These are phyloP conservation scores for Rhodotorula mucilaginosa DNA, from an alignment of 1,284 basidiomycete genomes.

Conservation along the genomic window DNA sequence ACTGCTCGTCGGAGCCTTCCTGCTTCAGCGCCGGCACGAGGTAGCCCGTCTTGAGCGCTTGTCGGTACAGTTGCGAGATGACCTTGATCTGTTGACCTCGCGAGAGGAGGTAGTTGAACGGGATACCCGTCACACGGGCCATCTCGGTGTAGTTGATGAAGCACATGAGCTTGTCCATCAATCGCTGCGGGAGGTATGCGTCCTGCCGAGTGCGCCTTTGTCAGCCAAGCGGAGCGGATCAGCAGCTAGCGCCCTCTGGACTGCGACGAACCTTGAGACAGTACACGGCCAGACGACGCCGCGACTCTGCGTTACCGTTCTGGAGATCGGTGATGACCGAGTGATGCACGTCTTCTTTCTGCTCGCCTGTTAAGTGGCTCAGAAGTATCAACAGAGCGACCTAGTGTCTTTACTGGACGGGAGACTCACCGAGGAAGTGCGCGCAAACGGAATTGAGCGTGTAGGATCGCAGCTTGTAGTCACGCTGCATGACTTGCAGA, in stretches of 20 bases:
- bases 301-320: conserved; percentile 86
- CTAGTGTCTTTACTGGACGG: neutral
- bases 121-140: conserved; percentile 95
- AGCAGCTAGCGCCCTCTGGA: too few species aligned
- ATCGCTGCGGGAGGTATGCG: conserved; percentile 87
- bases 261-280: conserved; percentile 73
- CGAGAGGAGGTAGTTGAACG: conserved; percentile 87
- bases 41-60: conserved; percentile 82
- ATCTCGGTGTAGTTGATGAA: conserved; percentile 95
- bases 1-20: conserved; percentile 90
- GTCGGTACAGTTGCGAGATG: conserved; percentile 84
- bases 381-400: too few species aligned
- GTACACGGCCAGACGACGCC: conserved; percentile 86
- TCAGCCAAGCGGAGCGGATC: neutral
- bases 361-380: conserved; percentile 59
- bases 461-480: conserved; percentile 91
- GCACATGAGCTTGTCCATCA: conserved; percentile 95
- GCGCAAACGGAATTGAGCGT: conserved; percentile 94
- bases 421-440: conserved; percentile 67
- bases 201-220: conserved; percentile 59
- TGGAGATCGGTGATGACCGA: conserved; percentile 95
- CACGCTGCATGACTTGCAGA: conserved; percentile 92
- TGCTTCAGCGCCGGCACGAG: conserved; percentile 75
- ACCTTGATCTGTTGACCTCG: conserved; percentile 96
- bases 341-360: conserved; percentile 96